Base-by-base conservation (phyloP, 257 asterid genomes). In the Linaria vulgaris region DNA sequence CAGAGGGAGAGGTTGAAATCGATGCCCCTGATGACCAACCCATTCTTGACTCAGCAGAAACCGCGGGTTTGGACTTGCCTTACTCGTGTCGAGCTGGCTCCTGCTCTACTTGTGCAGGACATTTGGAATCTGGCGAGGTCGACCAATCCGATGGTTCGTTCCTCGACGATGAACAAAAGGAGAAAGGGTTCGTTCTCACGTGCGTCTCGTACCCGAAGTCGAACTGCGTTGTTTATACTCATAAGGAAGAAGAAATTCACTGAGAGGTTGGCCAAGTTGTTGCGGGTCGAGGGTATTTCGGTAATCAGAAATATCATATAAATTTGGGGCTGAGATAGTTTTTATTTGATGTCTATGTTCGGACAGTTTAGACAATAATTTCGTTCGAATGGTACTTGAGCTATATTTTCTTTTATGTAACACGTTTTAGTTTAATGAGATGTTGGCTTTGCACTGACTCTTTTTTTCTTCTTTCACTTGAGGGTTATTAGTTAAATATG, bases 61-160 rank as follows among this genome's bases (percentile, higher is more conserved):
- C 10, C 0, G 81, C 77, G 0, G 86, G 83, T 8, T 0, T 78
- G 4, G 83, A 75, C 9, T 56, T 80, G 34, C 83, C 83, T 0
- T 80, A 77, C 62, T 77, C 81, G 1, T 81, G 83, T 53, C 52
- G 81, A 27, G 83, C 83, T 0, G 83, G 86, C 14, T 8, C 86
- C 4, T 81, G 86, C 71, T 59, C 77, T 1, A 72, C 83, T 19
- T 78, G 83, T 43, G 76, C 81, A 0, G 86, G 80, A 1, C 65
- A 69, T 19, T 7, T 75, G 25, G 69, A 44, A 16, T 53, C 74
- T 0, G 86, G 83, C 1, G n/a, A 52, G 4, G 81, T 78, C 0
- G 81, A 81, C 70, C 82, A 81, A 25, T 78, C 86, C 0, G 83
- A 78, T 12, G 81, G 82, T 11, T 61, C 83, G 12, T 72, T 72